Conservation (phyloP, 176 grass and related monocot genomes). For the Musa troglodytarum region DNA sequence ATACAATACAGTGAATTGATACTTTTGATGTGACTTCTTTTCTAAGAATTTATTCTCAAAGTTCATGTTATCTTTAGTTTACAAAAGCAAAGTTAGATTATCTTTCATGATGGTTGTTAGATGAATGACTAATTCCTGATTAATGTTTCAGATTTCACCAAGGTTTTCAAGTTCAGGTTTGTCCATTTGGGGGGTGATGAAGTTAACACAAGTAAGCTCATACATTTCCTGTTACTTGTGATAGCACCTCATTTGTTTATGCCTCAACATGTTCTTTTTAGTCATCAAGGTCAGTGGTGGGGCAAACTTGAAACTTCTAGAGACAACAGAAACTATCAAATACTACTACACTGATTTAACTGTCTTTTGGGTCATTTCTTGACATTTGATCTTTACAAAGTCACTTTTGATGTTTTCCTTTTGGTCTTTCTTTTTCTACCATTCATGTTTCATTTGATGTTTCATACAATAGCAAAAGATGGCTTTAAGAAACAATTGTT, state of each 20-base stretch:
- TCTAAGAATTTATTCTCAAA: neutral
- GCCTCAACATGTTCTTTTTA: neutral
- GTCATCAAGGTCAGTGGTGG: neutral
- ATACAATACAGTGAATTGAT: too few relatives aligned
- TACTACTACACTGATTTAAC: too few relatives aligned
- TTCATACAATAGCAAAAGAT: neutral
- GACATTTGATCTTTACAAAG: too few relatives aligned
- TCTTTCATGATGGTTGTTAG: neutral
- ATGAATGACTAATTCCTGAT: neutral
- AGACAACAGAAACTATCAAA: too few relatives aligned
- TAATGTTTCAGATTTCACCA: conserved; percentile 77
- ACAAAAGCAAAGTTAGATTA: neutral
- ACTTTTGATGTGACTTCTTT: neutral
- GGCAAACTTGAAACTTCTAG: too few relatives aligned
- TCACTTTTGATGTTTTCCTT: too few relatives aligned
- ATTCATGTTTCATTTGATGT: neutral
- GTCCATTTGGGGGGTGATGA: conserved; percentile 89
- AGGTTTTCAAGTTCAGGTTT: conserved; percentile 94
- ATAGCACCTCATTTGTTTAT: conserved; percentile 18
- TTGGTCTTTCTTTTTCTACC: neutral
- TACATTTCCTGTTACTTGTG: conserved; percentile 2
- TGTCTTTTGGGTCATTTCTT: too few relatives aligned
- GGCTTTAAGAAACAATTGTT: neutral
- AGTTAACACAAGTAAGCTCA: conserved; percentile 71
- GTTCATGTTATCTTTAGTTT: neutral